Base-by-base conservation (phyloP, 306 rosid genomes). In the Ammopiptanthus mongolicus region DNA sequence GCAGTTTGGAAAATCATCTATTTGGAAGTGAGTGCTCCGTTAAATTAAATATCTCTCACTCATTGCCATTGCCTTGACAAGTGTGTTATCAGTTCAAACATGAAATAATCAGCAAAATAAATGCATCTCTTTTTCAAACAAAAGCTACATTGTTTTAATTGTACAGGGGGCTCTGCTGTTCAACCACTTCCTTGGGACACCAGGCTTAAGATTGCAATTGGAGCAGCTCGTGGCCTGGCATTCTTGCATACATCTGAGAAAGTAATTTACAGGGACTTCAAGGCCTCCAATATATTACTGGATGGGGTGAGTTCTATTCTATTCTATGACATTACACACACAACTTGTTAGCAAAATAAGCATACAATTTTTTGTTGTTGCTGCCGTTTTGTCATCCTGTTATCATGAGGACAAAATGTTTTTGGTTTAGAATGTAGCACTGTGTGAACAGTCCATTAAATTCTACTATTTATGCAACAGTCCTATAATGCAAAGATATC, bases 201-300 rank as follows among this genome's bases (percentile, higher is more conserved):
- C 31, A 88, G 99, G 85, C 87, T 95, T 78, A 92, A 95, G 89
- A 84, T 95, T 59, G 92, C 97, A 55, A 96, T 96, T 28, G 98
- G 93, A 51, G 99, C 97, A n/a, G 99, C 98, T 41, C 84, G 87
- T 76, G 99, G 97, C 70, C 80, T 95, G 80, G 85, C 92, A 7
- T 96, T 96, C 80, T 85, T 96, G 85, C 99, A 96, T 80, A 80
- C 93, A 44, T 89, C 98, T 21, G 96, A 96, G 50, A 89, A 91
- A 85, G 93, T 90, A 39, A 90, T 96, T 80, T 96, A 96, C 73
- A 78, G 99, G 82, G 99, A 96, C 65, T 90, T 92, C 80, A 96
- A 96, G 87, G 98, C 98, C 69, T 92, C 99, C 62, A 96, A 92
- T 80, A 96, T 96, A 48, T 82, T 96, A 65, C 94, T 96, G 6